Conservation (phyloP, 1,139 yeast genomes). For the Geotrichum citri-aurantii region DNA sequence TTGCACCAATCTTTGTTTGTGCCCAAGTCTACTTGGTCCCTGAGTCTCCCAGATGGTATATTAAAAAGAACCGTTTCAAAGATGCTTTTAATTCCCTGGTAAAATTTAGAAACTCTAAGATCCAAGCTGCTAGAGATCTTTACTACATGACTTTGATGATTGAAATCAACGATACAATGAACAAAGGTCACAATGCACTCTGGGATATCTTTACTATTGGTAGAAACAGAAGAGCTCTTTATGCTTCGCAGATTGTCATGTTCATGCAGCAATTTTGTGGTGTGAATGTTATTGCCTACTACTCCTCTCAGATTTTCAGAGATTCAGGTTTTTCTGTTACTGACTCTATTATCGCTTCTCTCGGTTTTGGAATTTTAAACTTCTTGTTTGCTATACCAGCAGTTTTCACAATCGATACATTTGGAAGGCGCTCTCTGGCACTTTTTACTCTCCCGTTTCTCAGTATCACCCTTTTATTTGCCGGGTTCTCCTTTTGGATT, state of each 20-base stretch:
- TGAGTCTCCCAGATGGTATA: slow-evolving; percentile 76
- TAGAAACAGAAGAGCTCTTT: slow-evolving; percentile 76
- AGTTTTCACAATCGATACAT: slow-evolving; percentile 70
- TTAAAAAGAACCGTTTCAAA: slow-evolving; percentile 54
- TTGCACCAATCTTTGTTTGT: slow-evolving; percentile 67
- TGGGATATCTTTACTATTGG: slow-evolving; percentile 57
- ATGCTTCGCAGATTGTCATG: slow-evolving; percentile 78
- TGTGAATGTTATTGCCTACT: slow-evolving; percentile 71
- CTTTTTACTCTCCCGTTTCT: slow-evolving; percentile 71
- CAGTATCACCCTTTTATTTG: slow-evolving; percentile 58
- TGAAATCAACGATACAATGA: slow-evolving; percentile 58
- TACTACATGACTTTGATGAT: slow-evolving; percentile 66
- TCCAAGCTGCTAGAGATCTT: slow-evolving; percentile 70
- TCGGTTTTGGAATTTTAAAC: slow-evolving; percentile 83
- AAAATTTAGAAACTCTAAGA: slow-evolving; percentile 45
- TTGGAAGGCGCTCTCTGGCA: slow-evolving; percentile 68
- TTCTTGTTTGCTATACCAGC: slow-evolving; percentile 82
- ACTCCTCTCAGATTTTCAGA: slow-evolving; percentile 62
- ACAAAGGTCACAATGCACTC: slow-evolving; percentile 32
- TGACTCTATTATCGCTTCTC: slow-evolving; percentile 66
- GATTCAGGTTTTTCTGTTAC: slow-evolving; percentile 59
- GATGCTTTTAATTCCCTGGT: slow-evolving; percentile 54
- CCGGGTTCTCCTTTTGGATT: slow-evolving; percentile 76
- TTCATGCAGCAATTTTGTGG: slow-evolving; percentile 94
- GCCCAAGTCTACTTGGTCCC: slow-evolving; percentile 66